phyloP scores from a whole-genome alignment of 345 rosid genomes.

The Euphorbia pulcherrima region DNA sequence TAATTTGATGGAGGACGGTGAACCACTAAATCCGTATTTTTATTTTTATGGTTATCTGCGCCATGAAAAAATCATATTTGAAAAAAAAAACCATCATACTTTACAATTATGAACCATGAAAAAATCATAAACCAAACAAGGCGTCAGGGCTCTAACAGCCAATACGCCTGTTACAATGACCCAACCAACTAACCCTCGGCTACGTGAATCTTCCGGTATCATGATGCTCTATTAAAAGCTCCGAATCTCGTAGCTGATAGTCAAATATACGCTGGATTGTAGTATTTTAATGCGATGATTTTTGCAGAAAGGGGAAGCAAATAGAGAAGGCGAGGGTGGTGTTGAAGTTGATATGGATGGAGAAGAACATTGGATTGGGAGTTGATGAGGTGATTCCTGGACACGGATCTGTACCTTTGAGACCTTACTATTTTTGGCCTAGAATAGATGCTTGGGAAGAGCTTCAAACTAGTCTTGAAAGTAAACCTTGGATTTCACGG shows the following conservation, averaged over 20 bases:
- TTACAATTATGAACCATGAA: too few relatives aligned
- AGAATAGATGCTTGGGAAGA: constrained; percentile 91
- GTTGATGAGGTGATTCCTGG: constrained; percentile 71
- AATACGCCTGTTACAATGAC: constrained; percentile 32
- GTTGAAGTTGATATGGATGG: constrained; percentile 82
- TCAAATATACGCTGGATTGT: background rate
- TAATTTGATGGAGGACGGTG: too few relatives aligned
- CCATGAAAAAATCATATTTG: too few relatives aligned
- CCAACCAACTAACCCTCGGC: too few relatives aligned
- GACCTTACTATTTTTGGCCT: constrained; percentile 79
- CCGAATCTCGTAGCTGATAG: background rate
- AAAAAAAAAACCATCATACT: too few relatives aligned
- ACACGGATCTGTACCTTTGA: constrained; percentile 65
- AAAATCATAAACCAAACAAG: too few relatives aligned
- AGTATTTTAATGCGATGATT: background rate
- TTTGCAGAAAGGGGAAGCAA: constrained; percentile 45
- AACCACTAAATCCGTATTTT: too few relatives aligned
- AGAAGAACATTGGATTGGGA: constrained; percentile 73
- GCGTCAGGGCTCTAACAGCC: constrained; percentile 43
- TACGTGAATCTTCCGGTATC: too few relatives aligned
- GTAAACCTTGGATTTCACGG: constrained; percentile 76
- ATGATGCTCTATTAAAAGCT: too few relatives aligned
- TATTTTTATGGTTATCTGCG: too few relatives aligned
- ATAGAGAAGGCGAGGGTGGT: constrained; percentile 59
- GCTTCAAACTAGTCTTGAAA: constrained; percentile 64